Base-by-base conservation (phyloP, 2,329 filamentous ascomycete genomes). In the Hypomyces perniciosus region DNA sequence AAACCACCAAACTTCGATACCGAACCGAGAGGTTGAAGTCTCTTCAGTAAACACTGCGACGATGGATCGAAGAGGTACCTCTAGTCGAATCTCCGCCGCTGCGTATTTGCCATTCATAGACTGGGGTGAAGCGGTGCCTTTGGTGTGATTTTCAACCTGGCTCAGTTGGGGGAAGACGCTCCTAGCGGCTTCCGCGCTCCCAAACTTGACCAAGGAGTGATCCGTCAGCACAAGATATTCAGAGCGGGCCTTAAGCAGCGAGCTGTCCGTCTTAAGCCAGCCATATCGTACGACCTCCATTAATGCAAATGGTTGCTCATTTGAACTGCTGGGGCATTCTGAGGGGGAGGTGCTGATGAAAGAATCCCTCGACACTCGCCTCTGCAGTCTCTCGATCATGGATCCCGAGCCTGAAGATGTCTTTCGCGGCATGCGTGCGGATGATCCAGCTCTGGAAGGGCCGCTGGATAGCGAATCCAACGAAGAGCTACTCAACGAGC, bases 1-100 rank as follows among this genome's bases (percentile, higher is more conserved):
- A 51, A 71, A 73, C 78, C 78, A 81, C 77, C 78, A 81, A 2
- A 81, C 68, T 58, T 82, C 78, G 46, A 81, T 62, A 5, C 76
- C 76, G 41, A 76, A 78, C 6, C 73, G 71, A 9, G 75, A 71
- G 43, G 72, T 69, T 1, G 71, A 70, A 40, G 71, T 72, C 57
- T 80, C 77, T 30, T 77, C 73, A 30, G 71, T 72, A 55, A 79
- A 80, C 2, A 72, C 72, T 2, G 78, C 75, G 35, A 81, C 73
- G 27, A 81, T 68, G 35, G 70, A 72, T 12, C 73, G 69, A 6
- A 80, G 62, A 0, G 78, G 75, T 6, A 82, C 71, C 44, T 74
- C 70, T 31, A 77, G 59, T 13, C 70, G 69, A 50, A 69, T 56
- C 43, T 73, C 69, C 40, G 67, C 60, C n/a, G 64, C 57, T 8